Evolutionary conservation across 2,329 filamentous ascomycete species (phyloP).

Genomic region (Xylariaceae sp.): DNA sequence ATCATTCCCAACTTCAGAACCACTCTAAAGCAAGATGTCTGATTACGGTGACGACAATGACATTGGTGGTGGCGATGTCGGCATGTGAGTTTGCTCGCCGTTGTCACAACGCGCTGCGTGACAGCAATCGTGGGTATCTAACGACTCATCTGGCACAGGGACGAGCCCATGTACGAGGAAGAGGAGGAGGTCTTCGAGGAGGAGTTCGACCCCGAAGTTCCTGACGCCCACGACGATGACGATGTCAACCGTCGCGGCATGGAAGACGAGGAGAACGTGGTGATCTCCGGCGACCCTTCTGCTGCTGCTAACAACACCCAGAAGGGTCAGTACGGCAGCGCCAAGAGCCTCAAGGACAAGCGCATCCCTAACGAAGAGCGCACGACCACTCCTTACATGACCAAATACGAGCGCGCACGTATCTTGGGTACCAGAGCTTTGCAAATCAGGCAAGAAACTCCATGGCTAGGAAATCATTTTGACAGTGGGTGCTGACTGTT

Average conservation of each 20-base stretch:
- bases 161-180: slow-evolving; percentile 68
- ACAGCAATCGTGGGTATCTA: slow-evolving; percentile 27
- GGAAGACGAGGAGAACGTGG: slow-evolving; percentile 54
- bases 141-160: slow-evolving; percentile 42
- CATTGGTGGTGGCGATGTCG: slow-evolving; percentile 23
- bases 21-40: slow-evolving; percentile 26
- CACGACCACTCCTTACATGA: slow-evolving; percentile 96
- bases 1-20: slow-evolving; percentile 6
- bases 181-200: slow-evolving; percentile 54
- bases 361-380: slow-evolving; percentile 85
- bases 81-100: slow-evolving; percentile 13
- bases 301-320: slow-evolving; percentile 49
- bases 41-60: slow-evolving; percentile 32
- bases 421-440: slow-evolving; percentile 89
- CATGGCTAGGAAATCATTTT: not conserved
- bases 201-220: slow-evolving; percentile 51
- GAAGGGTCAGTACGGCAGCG: slow-evolving; percentile 41
- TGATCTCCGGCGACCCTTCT: slow-evolving; percentile 57
- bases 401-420: slow-evolving; percentile 93
- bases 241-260: slow-evolving; percentile 48
- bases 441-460: slow-evolving; percentile 61
- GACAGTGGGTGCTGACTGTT: slow-evolving; percentile 22
- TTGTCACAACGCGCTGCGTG: slow-evolving; percentile 16
- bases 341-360: slow-evolving; percentile 64
- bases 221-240: slow-evolving; percentile 44